phyloP scores from a whole-genome alignment of 768 basidiomycete genomes.

The Rhizopogon rudus region DNA sequence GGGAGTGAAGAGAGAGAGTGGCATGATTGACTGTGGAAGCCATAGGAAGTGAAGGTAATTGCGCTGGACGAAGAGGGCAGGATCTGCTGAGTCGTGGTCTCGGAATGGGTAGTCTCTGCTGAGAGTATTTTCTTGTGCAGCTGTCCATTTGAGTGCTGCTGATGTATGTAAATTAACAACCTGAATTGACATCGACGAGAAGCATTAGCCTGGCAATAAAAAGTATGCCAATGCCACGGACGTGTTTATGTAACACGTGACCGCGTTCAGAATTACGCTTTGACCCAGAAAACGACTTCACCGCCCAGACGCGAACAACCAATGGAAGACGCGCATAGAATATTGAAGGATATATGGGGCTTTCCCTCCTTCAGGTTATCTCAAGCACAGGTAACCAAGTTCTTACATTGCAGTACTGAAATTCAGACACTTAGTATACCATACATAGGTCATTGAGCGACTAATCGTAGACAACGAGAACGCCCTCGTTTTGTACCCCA shows the following conservation, averaged over 20 bases:
- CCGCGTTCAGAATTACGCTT: too few species aligned
- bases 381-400: constrained; percentile 29
- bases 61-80: constrained; percentile 55
- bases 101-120: constrained; percentile 52
- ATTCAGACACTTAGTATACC: neutral
- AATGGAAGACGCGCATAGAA: constrained; percentile 31
- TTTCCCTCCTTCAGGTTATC: constrained; percentile 31
- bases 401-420: neutral
- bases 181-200: constrained; percentile 7
- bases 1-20: constrained; percentile 51
- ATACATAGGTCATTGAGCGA: constrained; percentile 29
- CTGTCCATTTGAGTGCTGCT: constrained; percentile 43
- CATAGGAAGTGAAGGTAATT: constrained; percentile 74
- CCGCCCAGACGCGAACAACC: neutral
- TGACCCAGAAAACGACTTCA: too few species aligned
- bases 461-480: constrained; percentile 36
- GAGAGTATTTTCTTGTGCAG: constrained; percentile 54
- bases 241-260: too few species aligned
- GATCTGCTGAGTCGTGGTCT: constrained; percentile 37
- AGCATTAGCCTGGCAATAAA: too few species aligned
- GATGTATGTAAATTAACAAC: constrained; percentile 16
- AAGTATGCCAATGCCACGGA: too few species aligned
- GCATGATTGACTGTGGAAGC: constrained; percentile 75
- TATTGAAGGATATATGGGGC: constrained; percentile 31
- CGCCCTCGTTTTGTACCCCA: constrained; percentile 37